A percentile compares a stretch with the other conserved stretches of the same genome.
These are phyloP conservation scores for Santalum album DNA, from an alignment of 164 flowering plant genomes.

Conservation along the genomic window DNA sequence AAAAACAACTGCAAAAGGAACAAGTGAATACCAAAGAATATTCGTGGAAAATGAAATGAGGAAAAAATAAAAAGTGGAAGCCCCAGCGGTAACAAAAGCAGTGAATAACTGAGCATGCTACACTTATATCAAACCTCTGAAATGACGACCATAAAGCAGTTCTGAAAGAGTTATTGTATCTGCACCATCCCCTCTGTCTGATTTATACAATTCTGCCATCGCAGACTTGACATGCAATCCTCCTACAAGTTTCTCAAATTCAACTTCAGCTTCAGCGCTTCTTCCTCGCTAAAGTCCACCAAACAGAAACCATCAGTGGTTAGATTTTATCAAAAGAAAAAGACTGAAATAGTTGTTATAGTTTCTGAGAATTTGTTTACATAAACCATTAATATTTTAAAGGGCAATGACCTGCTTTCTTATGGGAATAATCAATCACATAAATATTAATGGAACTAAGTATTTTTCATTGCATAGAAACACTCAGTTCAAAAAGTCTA, in stretches of 20 bases:
- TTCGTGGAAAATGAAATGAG: slow-evolving; percentile 6
- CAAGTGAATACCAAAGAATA: slow-evolving; percentile 34
- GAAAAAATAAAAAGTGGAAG: background rate
- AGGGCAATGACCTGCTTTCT: no score
- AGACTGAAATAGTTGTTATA: no score
- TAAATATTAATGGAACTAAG: no score
- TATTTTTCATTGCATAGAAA: no score
- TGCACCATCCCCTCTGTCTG: slow-evolving; percentile 63
- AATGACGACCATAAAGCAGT: slow-evolving; percentile 79
- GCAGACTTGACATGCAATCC: slow-evolving; percentile 66
- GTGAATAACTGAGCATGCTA: slow-evolving; percentile 1
- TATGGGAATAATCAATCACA: no score
- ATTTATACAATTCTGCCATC: slow-evolving; percentile 64
- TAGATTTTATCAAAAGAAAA: no score
- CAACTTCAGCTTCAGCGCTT: slow-evolving; percentile 72
- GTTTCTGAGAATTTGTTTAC: no score
- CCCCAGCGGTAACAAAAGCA: background rate
- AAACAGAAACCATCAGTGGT: slow-evolving; percentile 1
- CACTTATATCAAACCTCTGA: slow-evolving; percentile 38
- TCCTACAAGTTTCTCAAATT: slow-evolving; percentile 74
- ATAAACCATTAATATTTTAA: no score
- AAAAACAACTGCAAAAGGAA: slow-evolving; percentile 91
- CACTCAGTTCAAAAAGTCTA: no score
- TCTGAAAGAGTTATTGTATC: slow-evolving; percentile 57
- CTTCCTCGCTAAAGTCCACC: slow-evolving; percentile 59